Conservation (phyloP, 441 rosid species). For the Erodium chrysanthum region DNA sequence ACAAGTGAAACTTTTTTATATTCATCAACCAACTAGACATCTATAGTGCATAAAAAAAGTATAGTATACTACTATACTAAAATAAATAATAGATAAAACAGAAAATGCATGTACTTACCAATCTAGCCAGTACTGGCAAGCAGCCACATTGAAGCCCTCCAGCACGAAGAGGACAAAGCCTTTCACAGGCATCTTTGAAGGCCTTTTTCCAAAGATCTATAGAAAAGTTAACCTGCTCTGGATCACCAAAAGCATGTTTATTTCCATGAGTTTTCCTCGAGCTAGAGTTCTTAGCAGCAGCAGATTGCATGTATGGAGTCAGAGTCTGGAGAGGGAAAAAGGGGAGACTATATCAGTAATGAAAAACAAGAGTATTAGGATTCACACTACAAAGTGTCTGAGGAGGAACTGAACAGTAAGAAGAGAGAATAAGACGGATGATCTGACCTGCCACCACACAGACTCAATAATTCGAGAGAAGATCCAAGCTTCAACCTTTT, state of each 20-base stretch:
- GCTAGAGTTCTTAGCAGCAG: constrained; percentile 39
- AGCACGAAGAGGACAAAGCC: constrained; percentile 93
- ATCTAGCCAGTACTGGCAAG: constrained; percentile 55
- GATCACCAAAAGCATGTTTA: constrained; percentile 34
- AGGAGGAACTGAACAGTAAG: neutral
- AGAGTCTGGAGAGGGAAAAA: constrained; percentile 52
- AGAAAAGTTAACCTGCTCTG: constrained; percentile 64
- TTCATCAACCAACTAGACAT: neutral
- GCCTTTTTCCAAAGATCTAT: constrained; percentile 87
- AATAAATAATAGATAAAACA: neutral
- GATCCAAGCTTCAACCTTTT: constrained; percentile 89
- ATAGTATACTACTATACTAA: neutral
- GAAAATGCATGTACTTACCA: constrained; percentile 38
- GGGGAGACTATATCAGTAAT: constrained; percentile 15
- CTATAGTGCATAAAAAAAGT: neutral
- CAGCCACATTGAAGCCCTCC: constrained; percentile 93
- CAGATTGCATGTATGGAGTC: constrained; percentile 84
- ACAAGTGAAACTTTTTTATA: neutral
- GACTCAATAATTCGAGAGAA: constrained; percentile 83
- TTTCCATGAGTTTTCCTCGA: constrained; percentile 41
- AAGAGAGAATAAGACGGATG: constrained; percentile 4
- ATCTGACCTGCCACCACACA: constrained; percentile 93
- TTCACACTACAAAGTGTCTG: neutral
- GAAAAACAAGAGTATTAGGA: neutral
- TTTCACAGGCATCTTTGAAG: constrained; percentile 87